Conservation (phyloP, 257 asterid genomes). For the Marsdenia floribunda region DNA sequence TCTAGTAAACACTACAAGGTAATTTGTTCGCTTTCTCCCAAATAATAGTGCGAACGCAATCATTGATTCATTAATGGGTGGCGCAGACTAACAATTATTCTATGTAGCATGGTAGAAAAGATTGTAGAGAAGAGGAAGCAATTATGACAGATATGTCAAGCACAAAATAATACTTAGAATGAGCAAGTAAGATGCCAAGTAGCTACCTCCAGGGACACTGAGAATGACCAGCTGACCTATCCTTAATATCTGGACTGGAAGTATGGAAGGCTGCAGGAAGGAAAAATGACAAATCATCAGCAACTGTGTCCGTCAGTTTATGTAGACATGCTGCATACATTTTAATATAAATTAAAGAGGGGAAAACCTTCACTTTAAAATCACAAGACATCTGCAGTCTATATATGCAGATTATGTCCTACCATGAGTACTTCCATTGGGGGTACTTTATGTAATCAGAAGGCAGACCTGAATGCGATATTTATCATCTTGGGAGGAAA, state of each 20-base stretch:
- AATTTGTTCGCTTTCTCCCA: neutral
- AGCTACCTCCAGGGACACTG: conserved; percentile 66
- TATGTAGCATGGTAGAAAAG: neutral
- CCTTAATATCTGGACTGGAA: conserved; percentile 90
- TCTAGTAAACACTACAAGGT: neutral
- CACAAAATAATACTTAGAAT: neutral
- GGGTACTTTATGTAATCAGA: neutral
- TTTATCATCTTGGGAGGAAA: neutral
- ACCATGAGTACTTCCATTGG: neutral
- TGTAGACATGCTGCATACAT: neutral
- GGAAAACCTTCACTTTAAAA: neutral
- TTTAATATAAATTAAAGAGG: neutral
- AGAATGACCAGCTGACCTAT: conserved; percentile 90
- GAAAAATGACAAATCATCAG: conserved; percentile 13
- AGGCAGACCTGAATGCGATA: neutral
- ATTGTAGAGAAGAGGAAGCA: neutral
- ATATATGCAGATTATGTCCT: neutral
- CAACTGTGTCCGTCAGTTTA: neutral
- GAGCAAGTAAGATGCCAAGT: conserved; percentile 8
- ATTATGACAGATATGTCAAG: neutral
- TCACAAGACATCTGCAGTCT: neutral
- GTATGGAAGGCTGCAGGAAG: conserved; percentile 74
- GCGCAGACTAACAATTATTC: neutral
- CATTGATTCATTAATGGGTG: neutral
- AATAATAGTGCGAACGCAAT: neutral